A percentile compares a stretch with the other conserved stretches of the same genome.
Conservation (phyloP, 140 eudicot genomes). For the Cichorium intybus region DNA sequence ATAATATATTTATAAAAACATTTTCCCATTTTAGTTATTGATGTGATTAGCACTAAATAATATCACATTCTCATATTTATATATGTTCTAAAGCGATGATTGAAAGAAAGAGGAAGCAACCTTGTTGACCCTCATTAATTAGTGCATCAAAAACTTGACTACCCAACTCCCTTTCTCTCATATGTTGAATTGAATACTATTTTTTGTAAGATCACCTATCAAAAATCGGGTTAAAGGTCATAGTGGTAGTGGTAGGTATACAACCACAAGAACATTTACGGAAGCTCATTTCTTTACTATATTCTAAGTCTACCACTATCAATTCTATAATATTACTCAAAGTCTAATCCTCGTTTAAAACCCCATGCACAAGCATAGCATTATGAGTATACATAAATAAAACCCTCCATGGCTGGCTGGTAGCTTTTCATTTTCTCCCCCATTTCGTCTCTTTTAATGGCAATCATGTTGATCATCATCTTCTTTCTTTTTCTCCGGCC, state of each 20-base stretch:
- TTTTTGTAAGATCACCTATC: constrained; percentile 23
- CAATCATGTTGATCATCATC: constrained; percentile 21
- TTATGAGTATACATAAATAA: constrained; percentile 7
- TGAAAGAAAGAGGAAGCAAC: constrained; percentile 22
- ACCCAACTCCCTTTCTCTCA: constrained; percentile 13
- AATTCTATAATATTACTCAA: not conserved
- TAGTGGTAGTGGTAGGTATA: constrained; percentile 38
- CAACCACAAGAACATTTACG: constrained; percentile 37
- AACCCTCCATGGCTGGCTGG: constrained; percentile 26
- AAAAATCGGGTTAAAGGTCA: constrained; percentile 35
- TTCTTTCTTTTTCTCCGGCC: constrained; percentile 31
- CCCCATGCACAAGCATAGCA: constrained; percentile 26
- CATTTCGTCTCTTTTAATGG: constrained; percentile 17
- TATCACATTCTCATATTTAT: not conserved
- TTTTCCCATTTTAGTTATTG: too few species aligned
- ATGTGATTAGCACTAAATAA: too few species aligned
- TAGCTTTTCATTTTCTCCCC: too few species aligned
- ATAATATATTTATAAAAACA: too few species aligned
- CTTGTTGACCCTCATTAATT: constrained; percentile 16
- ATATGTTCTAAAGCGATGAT: not conserved
- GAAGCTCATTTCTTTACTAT: constrained; percentile 2
- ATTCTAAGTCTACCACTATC: not conserved
- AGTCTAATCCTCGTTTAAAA: not conserved
- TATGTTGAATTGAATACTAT: constrained; percentile 8
- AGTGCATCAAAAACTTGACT: constrained; percentile 14